Conservation (phyloP, 192 early-diverging fungal species). For the Coemansia sp. region DNA sequence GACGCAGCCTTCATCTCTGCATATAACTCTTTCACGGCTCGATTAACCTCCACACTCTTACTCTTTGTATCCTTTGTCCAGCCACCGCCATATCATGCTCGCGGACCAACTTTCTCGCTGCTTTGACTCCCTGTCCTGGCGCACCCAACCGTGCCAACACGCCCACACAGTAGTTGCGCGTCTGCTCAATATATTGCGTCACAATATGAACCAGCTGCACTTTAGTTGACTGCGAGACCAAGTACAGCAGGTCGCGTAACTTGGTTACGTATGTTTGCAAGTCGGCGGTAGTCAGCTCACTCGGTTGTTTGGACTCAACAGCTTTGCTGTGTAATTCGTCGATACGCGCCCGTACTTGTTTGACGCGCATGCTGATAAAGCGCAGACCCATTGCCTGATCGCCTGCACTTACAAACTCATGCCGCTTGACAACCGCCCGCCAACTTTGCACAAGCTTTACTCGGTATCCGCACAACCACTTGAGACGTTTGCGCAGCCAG, state of each 20-base stretch:
- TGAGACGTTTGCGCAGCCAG: neutral
- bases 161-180: neutral
- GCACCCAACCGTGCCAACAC: neutral
- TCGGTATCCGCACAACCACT: neutral
- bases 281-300: neutral
- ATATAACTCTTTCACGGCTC: too few species aligned
- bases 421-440: neutral
- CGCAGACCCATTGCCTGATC: neutral
- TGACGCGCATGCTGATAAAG: conserved; percentile 4
- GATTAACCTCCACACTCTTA: too few species aligned
- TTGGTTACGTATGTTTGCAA: neutral
- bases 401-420: neutral
- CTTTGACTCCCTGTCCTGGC: neutral
- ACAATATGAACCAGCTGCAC: neutral
- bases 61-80: too few species aligned
- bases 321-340: neutral
- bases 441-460: neutral
- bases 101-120: neutral
- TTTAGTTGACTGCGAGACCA: neutral
- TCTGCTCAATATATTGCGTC: neutral
- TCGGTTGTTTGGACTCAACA: too few species aligned
- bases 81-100: neutral
- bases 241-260: neutral
- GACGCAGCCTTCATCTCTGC: too few species aligned
- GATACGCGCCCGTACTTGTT: neutral